These are phyloP conservation scores for Colletotrichum cereale DNA, from an alignment of 2,329 filamentous ascomycete genomes.

Conservation along the genomic window DNA sequence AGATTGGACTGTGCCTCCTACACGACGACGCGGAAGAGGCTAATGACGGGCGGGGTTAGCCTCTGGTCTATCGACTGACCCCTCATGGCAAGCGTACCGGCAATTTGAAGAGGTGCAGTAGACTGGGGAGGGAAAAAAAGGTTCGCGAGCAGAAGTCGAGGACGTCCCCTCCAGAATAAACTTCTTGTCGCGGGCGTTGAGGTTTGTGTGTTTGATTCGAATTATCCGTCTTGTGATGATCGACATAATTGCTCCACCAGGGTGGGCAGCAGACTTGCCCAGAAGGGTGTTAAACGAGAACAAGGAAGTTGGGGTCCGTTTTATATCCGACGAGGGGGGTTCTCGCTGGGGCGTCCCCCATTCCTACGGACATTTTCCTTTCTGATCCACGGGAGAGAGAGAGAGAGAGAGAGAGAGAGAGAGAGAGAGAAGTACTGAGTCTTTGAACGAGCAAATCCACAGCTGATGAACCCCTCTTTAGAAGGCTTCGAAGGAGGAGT, in stretches of 20 bases:
- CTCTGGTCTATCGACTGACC: conserved; percentile 21
- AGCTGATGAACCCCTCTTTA: conserved; percentile 12
- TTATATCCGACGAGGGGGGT: conserved; percentile 27
- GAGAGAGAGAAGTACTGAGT: not conserved
- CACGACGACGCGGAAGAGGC: conserved; percentile 7
- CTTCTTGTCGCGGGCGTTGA: conserved; percentile 10
- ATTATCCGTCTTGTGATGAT: conserved; percentile 20
- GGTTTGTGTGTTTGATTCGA: conserved; percentile 3
- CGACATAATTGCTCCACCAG: conserved; percentile 15
- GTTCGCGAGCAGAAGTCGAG: not conserved
- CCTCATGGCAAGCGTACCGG: conserved; percentile 6
- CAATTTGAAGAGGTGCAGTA: conserved; percentile 9
- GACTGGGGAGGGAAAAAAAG: not conserved
- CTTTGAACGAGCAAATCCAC: not conserved
- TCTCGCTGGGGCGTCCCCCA: not conserved
- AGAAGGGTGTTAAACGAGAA: not conserved
- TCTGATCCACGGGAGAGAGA: not conserved
- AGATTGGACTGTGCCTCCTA: not conserved
- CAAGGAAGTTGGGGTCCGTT: conserved; percentile 3
- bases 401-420: too few species aligned
- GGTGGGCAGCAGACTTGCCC: not conserved
- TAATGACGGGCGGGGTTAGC: conserved; percentile 22
- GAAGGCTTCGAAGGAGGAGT: conserved; percentile 21
- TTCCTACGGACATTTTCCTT: conserved; percentile 24
- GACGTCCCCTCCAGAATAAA: not conserved